A percentile compares a stretch with the other conserved stretches of the same genome.
Evolutionary conservation across 495 filamentous ascomycete species (phyloP).

Genomic region (Podospora sp.): DNA sequence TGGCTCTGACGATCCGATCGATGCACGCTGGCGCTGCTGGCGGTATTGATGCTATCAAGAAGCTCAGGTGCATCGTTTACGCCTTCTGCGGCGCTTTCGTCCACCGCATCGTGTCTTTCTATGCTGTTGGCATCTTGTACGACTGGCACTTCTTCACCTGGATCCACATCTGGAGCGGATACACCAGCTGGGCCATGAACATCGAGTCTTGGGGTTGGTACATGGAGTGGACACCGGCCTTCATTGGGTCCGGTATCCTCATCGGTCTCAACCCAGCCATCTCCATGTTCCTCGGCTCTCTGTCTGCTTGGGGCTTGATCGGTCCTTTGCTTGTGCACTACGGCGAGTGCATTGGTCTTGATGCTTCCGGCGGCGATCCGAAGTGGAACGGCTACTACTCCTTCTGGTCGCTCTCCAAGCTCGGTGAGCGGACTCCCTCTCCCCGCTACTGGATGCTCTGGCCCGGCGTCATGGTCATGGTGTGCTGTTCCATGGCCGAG

Average conservation of each 20-base stretch:
- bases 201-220: conserved; percentile 70
- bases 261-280: conserved; percentile 67
- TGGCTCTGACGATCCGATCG: conserved; percentile 64
- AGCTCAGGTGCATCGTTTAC: conserved; percentile 57
- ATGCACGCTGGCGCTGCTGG: conserved; percentile 62
- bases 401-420: conserved; percentile 53
- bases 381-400: conserved; percentile 53
- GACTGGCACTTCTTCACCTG: conserved; percentile 69
- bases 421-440: conserved; percentile 50
- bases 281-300: conserved; percentile 61
- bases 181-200: conserved; percentile 56
- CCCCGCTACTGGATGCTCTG: conserved; percentile 69
- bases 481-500: conserved; percentile 63
- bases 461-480: conserved; percentile 68
- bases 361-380: conserved; percentile 44
- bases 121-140: conserved; percentile 64
- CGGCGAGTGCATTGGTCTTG: conserved; percentile 53
- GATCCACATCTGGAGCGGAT: conserved; percentile 64
- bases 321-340: conserved; percentile 63
- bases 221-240: conserved; percentile 66
- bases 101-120: conserved; percentile 62
- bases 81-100: conserved; percentile 54
- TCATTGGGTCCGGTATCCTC: conserved; percentile 67
- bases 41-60: conserved; percentile 57
- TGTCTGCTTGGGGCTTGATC: conserved; percentile 68